phyloP scores from a whole-genome alignment of 768 basidiomycete genomes.

The Lactifluus piperatus region DNA sequence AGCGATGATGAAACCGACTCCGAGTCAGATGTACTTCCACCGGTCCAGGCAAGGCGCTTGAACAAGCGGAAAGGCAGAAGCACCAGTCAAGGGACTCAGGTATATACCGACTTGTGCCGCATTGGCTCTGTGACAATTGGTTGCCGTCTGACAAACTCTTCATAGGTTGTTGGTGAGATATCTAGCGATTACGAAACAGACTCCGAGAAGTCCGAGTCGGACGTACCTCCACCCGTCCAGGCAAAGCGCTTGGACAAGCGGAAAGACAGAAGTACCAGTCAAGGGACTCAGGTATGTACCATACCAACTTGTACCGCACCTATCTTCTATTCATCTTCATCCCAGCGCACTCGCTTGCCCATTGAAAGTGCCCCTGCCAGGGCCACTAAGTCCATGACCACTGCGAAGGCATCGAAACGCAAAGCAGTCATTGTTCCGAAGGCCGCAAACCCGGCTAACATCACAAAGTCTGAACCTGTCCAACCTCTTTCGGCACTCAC shows the following conservation, averaged over 20 bases:
- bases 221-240: too few relatives aligned
- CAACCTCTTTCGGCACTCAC: neutral
- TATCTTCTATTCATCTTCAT: neutral
- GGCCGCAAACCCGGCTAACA: neutral
- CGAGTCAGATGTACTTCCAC: too few relatives aligned
- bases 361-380: neutral
- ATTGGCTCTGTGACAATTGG: too few relatives aligned
- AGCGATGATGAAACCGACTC: too few relatives aligned
- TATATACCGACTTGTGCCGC: neutral
- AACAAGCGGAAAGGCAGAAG: neutral
- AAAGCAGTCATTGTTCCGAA: neutral
- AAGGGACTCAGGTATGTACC: neutral
- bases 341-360: neutral
- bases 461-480: neutral
- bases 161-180: too few relatives aligned
- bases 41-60: too few relatives aligned
- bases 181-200: too few relatives aligned
- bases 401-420: neutral
- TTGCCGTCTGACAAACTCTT: too few relatives aligned
- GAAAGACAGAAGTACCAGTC: neutral
- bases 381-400: neutral
- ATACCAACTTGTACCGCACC: neutral
- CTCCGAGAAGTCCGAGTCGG: too few relatives aligned
- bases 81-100: neutral
- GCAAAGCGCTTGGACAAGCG: too few relatives aligned